phyloP scores from a whole-genome alignment of 192 early-diverging fungal species.

The Entomortierella beljakovae region DNA sequence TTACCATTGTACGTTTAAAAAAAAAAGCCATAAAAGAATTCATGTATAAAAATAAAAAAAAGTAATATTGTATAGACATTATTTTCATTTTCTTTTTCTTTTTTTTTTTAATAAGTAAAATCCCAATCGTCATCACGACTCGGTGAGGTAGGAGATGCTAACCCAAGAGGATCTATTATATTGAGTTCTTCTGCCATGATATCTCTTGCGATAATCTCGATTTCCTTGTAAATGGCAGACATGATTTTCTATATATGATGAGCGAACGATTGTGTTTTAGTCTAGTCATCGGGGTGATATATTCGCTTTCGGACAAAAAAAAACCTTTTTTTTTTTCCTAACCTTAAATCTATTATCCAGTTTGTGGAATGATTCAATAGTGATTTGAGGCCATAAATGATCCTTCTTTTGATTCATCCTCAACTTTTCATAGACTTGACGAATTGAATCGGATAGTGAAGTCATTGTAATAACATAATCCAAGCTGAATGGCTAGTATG shows the following conservation, averaged over 20 bases:
- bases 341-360: slow-evolving; percentile 42
- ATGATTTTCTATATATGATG: slow-evolving; percentile 27
- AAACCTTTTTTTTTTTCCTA: neutral
- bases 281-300: neutral
- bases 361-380: slow-evolving; percentile 25
- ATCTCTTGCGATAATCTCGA: slow-evolving; percentile 26
- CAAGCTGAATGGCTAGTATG: slow-evolving; percentile 20
- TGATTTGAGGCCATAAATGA: neutral
- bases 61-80: neutral
- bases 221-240: slow-evolving; percentile 18
- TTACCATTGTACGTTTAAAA: too few species aligned
- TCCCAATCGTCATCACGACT: slow-evolving; percentile 24
- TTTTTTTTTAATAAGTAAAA: neutral
- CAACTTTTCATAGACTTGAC: slow-evolving; percentile 23
- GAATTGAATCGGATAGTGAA: slow-evolving; percentile 32
- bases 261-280: neutral
- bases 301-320: neutral
- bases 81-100: neutral
- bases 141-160: neutral
- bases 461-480: slow-evolving; percentile 33
- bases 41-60: too few species aligned
- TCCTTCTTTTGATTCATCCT: neutral
- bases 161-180: slow-evolving; percentile 24
- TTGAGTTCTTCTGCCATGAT: slow-evolving; percentile 31
- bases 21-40: too few species aligned